Evolutionary conservation across 345 rosid genomes (phyloP), one percentile per base, ranked within the genome.

Genomic region (Mallotus nudiflorus): DNA sequence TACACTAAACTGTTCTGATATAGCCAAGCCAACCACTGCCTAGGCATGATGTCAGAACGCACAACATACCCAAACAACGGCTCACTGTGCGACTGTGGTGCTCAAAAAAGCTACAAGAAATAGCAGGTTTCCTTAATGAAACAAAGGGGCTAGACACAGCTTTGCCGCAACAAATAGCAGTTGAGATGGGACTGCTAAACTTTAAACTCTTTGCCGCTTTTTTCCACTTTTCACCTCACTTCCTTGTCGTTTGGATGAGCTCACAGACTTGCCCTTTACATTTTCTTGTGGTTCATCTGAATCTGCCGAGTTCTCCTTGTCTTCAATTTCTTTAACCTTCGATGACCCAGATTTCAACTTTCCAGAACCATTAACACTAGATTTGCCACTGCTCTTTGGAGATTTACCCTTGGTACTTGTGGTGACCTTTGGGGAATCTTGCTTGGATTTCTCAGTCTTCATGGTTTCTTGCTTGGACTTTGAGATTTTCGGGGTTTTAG

Each of bases 151-250:
- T 14, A 20, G 53, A 55, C 24, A 67, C 14, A 3, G 65, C 68
- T 33, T 44, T 29, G 58, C 31, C n/a, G 31, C 62, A 64, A 29
- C 52, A 9, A 27, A 22, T 12, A 7, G 29, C 45, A 55, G 51
- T 51, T 20, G 8, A 7, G 40, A 13, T 45, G 6, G 61, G 24
- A 25, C 67, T 2, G 48, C 40, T 59, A 67, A 31, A 62, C 51
- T 54, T 68, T 65, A 68, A 72, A 68, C 76, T 77, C 91, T 83
- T 72, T 81, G 79, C 63, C 91, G 87, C 80, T 86, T 92, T 73
- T 85, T 89, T 42, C 85, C 85, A 3, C 88, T 79, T 76, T 84
- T 88, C 0, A 55, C 40, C 59, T 81, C 89, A 51, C 84, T 85
- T 69, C 83, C 88, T 46, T 28, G 87, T 15, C 75, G 77, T 83